Conservation (phyloP, 2,329 filamentous ascomycete species). For the Cladophialophora psammophila region DNA sequence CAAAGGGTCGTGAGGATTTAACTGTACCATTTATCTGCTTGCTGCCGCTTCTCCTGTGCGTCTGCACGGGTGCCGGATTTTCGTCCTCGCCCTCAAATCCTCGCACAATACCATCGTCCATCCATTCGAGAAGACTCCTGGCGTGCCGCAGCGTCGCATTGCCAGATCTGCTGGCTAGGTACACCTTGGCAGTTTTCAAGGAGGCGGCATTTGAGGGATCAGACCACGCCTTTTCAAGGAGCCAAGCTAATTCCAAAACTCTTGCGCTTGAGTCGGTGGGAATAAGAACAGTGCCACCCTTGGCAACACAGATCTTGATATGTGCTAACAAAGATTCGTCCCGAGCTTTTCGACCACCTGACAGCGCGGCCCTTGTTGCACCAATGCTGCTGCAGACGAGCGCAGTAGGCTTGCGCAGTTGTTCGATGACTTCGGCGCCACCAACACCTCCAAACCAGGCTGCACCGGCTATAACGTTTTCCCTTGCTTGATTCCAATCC, state of each 20-base stretch:
- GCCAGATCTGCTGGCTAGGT: constrained; percentile 84
- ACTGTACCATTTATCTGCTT: constrained; percentile 50
- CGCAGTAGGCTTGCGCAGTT: constrained; percentile 89
- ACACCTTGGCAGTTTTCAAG: constrained; percentile 66
- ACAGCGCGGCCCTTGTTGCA: constrained; percentile 72
- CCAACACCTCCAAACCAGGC: constrained; percentile 89
- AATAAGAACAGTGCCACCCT: constrained; percentile 89
- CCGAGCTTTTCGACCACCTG: constrained; percentile 77
- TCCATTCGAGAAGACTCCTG: constrained; percentile 97
- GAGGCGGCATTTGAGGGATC: constrained; percentile 60
- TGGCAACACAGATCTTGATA: constrained; percentile 77
- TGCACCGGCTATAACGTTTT: constrained; percentile 91
- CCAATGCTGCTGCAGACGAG: constrained; percentile 90
- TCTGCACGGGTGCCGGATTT: constrained; percentile 43
- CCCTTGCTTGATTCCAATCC: constrained; percentile 97
- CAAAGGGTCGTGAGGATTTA: constrained; percentile 74
- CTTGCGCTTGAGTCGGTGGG: constrained; percentile 96
- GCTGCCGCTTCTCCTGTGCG: constrained; percentile 51
- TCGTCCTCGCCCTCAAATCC: constrained; percentile 74
- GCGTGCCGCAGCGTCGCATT: constrained; percentile 89
- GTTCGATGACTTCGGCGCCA: constrained; percentile 90
- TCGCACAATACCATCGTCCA: constrained; percentile 93
- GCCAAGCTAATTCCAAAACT: constrained; percentile 87
- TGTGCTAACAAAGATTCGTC: constrained; percentile 86
- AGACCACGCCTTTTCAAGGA: constrained; percentile 92